Conservation (phyloP, 768 basidiomycete genomes). For the Nidularia sp. region DNA sequence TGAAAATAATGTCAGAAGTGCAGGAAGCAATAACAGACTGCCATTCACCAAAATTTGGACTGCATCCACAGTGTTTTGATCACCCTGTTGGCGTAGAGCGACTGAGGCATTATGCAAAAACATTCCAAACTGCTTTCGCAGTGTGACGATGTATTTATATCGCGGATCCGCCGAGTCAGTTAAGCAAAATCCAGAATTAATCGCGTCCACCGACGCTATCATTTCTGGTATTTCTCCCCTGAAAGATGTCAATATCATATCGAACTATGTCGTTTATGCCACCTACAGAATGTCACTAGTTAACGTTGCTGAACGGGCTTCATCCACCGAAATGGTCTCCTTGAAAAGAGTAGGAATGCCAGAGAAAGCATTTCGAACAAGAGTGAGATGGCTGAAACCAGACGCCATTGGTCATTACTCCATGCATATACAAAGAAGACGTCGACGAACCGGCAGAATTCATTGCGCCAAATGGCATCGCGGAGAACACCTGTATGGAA, state of each 20-base stretch:
- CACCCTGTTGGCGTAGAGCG: conserved; percentile 65
- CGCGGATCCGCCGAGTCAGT: conserved; percentile 61
- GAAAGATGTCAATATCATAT: conserved; percentile 2
- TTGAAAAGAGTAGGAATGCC: conserved; percentile 68
- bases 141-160: conserved; percentile 51
- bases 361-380: conserved; percentile 71
- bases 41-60: conserved; percentile 63
- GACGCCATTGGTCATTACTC: not conserved
- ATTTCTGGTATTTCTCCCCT: conserved; percentile 78
- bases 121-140: conserved; percentile 61
- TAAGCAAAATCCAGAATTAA: conserved; percentile 66
- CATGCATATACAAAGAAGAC: not conserved
- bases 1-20: conserved; percentile 16
- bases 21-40: not conserved
- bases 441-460: conserved; percentile 68
- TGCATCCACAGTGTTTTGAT: conserved; percentile 79
- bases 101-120: conserved; percentile 71
- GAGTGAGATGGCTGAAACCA: conserved; percentile 51
- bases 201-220: conserved; percentile 58
- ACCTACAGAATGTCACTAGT: conserved; percentile 71
- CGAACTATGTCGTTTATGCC: not conserved
- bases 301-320: conserved; percentile 32
- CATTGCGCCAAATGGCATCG: conserved; percentile 73
- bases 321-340: conserved; percentile 48
- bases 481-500: conserved; percentile 35